Evolutionary conservation across 139 green algal species (phyloP).

Genomic region (Chlorella sp.): DNA sequence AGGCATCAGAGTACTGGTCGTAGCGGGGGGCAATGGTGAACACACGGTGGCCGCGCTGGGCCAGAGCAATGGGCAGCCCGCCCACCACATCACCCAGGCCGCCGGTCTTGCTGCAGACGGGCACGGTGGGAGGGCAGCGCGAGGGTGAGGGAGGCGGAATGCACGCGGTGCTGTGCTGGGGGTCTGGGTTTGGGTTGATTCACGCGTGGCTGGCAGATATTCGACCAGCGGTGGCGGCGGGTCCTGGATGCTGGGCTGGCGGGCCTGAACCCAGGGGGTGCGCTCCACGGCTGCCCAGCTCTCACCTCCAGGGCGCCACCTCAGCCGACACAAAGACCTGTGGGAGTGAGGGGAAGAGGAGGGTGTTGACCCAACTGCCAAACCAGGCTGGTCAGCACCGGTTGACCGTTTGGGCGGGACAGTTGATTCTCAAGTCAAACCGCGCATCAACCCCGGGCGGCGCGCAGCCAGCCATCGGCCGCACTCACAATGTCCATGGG

Average conservation of each 20-base stretch:
- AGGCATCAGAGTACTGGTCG: constrained; percentile 93
- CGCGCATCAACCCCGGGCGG: neutral
- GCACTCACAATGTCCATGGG: constrained; percentile 57
- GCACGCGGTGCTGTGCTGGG: neutral
- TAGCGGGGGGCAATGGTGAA: constrained; percentile 94
- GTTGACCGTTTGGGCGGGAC: neutral
- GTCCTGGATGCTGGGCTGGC: neutral
- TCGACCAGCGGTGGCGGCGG: neutral
- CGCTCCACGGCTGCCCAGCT: neutral
- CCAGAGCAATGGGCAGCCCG: constrained; percentile 42
- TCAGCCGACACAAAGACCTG: constrained; percentile 31
- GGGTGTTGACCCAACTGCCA: too few relatives aligned
- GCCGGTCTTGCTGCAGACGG: constrained; percentile 91
- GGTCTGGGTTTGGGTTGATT: neutral
- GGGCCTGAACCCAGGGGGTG: neutral
- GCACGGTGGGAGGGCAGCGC: neutral
- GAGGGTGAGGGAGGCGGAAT: neutral
- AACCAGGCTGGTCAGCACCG: too few relatives aligned
- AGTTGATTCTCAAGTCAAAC: neutral
- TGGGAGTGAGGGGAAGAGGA: neutral
- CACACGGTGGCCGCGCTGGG: constrained; percentile 93
- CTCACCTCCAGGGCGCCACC: constrained; percentile 32
- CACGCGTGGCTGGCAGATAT: neutral
- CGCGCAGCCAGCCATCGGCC: neutral
- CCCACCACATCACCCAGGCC: constrained; percentile 85